Conservation (phyloP, 2,329 filamentous ascomycete species). For the Fusarium xyrophilum region DNA sequence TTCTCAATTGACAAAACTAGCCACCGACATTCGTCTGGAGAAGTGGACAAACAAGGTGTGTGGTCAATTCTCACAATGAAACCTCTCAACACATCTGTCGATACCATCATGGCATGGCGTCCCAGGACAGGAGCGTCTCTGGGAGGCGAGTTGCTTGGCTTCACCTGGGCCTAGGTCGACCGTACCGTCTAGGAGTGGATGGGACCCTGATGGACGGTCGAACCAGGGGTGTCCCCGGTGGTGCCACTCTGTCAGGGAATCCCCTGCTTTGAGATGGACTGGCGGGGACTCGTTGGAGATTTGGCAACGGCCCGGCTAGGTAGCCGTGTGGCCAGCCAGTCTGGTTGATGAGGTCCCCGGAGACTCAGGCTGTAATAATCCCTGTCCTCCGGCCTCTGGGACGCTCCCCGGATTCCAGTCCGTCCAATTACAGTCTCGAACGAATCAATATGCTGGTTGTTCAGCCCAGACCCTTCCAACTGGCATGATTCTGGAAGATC, state of each 20-base stretch:
- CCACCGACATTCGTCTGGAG: constrained; percentile 7
- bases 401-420: constrained; percentile 47
- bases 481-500: constrained; percentile 47
- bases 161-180: constrained; percentile 22
- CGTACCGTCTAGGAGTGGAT: constrained; percentile 13
- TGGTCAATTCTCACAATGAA: constrained; percentile 30
- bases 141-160: constrained; percentile 41
- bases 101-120: constrained; percentile 38
- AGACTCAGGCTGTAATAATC: constrained; percentile 40
- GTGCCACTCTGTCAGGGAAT: constrained; percentile 13
- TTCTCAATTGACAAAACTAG: neutral
- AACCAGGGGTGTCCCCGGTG: constrained; percentile 8
- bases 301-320: constrained; percentile 47
- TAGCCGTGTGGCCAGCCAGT: constrained; percentile 47
- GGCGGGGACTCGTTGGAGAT: constrained; percentile 37
- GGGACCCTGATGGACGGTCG: constrained; percentile 39
- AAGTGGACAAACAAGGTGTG: constrained; percentile 14
- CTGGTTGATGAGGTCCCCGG: constrained; percentile 40
- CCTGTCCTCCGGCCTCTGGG: constrained; percentile 40
- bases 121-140: constrained; percentile 35
- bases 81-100: constrained; percentile 21
- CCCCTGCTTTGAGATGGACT: constrained; percentile 28
- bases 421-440: constrained; percentile 34
- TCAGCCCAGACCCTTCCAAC: constrained; percentile 31
- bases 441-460: constrained; percentile 24